phyloP scores from a whole-genome alignment of 129 eudicot genomes.

The Centrapalus pauciflorus region DNA sequence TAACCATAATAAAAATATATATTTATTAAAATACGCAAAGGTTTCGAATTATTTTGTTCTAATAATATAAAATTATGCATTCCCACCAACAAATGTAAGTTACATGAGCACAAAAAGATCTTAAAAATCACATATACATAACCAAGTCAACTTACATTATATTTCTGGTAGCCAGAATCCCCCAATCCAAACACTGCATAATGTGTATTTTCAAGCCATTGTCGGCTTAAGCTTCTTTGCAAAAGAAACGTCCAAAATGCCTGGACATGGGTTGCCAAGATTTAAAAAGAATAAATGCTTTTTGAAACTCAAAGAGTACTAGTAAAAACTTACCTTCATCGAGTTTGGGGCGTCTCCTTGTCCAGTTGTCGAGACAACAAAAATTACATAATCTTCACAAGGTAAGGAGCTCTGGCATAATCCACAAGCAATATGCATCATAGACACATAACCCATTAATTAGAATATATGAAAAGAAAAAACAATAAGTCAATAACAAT shows the following conservation, averaged over 20 bases:
- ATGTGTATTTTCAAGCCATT: constrained; percentile 67
- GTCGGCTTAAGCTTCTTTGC: constrained; percentile 57
- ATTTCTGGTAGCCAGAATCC: constrained; percentile 93
- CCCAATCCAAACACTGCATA: constrained; percentile 97
- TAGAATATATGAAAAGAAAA: neutral
- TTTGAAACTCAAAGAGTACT: neutral
- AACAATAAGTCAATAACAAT: too few relatives aligned
- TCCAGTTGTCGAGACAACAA: constrained; percentile 95
- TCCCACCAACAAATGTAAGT: neutral
- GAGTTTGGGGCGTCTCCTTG: constrained; percentile 93
- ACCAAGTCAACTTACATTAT: constrained; percentile 58
- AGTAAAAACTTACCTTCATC: constrained; percentile 65
- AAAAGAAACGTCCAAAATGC: constrained; percentile 81
- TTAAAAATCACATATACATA: neutral
- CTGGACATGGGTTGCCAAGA: constrained; percentile 28
- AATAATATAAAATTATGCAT: neutral
- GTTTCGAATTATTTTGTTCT: neutral
- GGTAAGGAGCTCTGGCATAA: constrained; percentile 52
- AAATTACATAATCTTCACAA: constrained; percentile 50
- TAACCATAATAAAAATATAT: neutral
- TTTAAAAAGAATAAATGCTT: neutral
- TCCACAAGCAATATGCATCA: constrained; percentile 23
- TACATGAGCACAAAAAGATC: neutral
- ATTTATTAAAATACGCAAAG: neutral
- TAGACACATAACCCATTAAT: neutral